Base-by-base conservation (phyloP, 2,329 filamentous ascomycete genomes). In the Trichoderma citrinoviride region DNA sequence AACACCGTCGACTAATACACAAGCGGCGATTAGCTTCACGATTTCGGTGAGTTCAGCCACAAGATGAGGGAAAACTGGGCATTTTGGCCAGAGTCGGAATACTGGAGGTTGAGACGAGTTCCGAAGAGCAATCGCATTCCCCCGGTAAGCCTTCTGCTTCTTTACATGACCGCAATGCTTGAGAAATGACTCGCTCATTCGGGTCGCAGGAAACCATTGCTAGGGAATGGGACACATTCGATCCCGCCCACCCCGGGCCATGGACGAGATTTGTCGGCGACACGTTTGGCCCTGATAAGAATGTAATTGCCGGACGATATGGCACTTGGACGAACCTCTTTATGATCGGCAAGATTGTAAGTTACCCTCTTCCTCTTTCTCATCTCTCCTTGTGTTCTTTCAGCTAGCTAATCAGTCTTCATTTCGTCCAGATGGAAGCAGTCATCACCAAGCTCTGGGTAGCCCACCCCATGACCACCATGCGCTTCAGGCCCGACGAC, bases 261-360 rank as follows among this genome's bases (percentile, higher is more conserved):
- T 21, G 25, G 14, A 10, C 41, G 1, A 3, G 37, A 6, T 74
- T 71, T 29, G 41, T 40, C 12, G 67, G 70, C 10, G 61, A 65
- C 0, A 1, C 44, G 67, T 58, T 66, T 71, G 46, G 23, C n/a
- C 12, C 54, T 7, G 67, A 67, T 23, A 46, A 37, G 21, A 62
- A 53, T 23, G 12, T 57, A 23, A 40, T 72, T 46, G 73, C 72
- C 1, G 73, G 73, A 0, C 72, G 73, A 33, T 75, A 67, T 61
- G 73, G 73, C 1, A 65, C 61, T 7, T 75, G 73, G 73, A 73
- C 73, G 2, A 73, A 73, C 46, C 60, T 73, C 29, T 75, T 73
- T 52, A 64, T 72, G 33, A 69, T 73, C 21, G 73, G 64, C 5
- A 71, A 68, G 65, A 67, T 72, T 46, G 73, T 73, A 29, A 69